phyloP scores from a whole-genome alignment of 495 filamentous ascomycete genomes.

The Tuber borchii region DNA sequence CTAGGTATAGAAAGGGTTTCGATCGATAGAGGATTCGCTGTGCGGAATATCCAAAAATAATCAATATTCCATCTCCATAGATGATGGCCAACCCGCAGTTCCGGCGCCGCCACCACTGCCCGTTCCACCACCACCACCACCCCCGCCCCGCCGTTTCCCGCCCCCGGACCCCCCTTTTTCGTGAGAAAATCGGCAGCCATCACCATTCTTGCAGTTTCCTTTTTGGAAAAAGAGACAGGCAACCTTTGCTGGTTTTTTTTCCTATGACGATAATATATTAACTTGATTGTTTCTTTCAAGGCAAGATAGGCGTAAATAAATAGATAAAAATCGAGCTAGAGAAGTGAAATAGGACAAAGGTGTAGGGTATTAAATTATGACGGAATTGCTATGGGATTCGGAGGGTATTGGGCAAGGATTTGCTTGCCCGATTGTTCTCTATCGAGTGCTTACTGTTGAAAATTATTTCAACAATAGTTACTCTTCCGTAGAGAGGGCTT shows the following conservation, averaged over 20 bases:
- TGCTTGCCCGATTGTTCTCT: neutral
- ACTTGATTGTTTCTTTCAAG: conserved; percentile 19
- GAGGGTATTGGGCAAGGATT: neutral
- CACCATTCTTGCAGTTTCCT: conserved; percentile 41
- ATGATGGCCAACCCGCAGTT: conserved; percentile 39
- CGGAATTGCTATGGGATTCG: neutral
- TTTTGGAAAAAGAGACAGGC: conserved; percentile 39
- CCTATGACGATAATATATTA: conserved; percentile 28
- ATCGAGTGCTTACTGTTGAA: neutral
- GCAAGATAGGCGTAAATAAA: conserved; percentile 15
- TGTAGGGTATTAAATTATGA: neutral
- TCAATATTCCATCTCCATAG: conserved; percentile 39
- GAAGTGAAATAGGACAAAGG: neutral
- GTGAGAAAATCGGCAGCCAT: conserved; percentile 39
- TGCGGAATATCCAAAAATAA: conserved; percentile 11
- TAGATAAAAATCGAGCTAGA: neutral
- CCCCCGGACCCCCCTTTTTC: conserved; percentile 22
- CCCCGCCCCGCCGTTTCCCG: conserved; percentile 10
- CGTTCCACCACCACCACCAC: conserved; percentile 5
- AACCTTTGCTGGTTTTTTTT: conserved; percentile 38
- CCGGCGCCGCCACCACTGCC: conserved; percentile 18
- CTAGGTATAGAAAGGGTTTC: neutral
- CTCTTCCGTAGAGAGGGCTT: neutral
- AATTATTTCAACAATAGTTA: neutral
- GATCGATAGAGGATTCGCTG: neutral